Evolutionary conservation across 73 alveolate species (phyloP), one percentile per base, ranked within the genome.

Genomic region (Tetrahymena elliotti): DNA sequence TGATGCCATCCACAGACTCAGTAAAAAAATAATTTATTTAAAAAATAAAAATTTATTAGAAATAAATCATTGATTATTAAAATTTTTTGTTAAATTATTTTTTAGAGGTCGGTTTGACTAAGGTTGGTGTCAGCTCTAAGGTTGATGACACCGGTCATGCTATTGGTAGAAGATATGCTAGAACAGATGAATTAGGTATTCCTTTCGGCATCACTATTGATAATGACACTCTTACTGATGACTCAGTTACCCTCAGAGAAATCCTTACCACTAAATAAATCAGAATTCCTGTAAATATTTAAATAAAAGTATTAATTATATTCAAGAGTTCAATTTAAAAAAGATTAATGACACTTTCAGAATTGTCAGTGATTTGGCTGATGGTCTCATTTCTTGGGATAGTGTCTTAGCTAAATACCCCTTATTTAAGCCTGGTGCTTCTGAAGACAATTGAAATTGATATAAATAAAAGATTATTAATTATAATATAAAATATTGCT

Each of bases 141-240:
- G 97, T 99, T 52, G 99, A 99, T 95, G 99, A 97, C 93, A 94
- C 99, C 38, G 97, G 98, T 47, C 98, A 96, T 52, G 95, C 99
- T 22, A 97, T 99, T 94, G 99, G 99, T 84, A 97, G 98, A 97
- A 96, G 97, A 99, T 99, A 99, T 97, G 99, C 99, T 24, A 96
- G 99, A 95, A 99, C 99, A 93, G 99, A 99, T 93, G 99, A 99
- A 95, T 97, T 99, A 40, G 99, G 99, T 34, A 98, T 99, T 93
- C 99, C 99, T 31, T 99, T 99, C 97, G 99, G 99, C 20, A 97
- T 99, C 95, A 99, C 99, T 39, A 98, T 99, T 35, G 99, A 99
- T 97, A 97, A 97, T 97, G 98, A 98, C 93, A 97, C 99, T 82
- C 82, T 97, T 38, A 94, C 95, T 83, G 98, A 98, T 93, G 93